A percentile compares a stretch with the other conserved stretches of the same genome.
phyloP scores from a whole-genome alignment of 1,284 basidiomycete species.

The Naganishia cerealis region DNA sequence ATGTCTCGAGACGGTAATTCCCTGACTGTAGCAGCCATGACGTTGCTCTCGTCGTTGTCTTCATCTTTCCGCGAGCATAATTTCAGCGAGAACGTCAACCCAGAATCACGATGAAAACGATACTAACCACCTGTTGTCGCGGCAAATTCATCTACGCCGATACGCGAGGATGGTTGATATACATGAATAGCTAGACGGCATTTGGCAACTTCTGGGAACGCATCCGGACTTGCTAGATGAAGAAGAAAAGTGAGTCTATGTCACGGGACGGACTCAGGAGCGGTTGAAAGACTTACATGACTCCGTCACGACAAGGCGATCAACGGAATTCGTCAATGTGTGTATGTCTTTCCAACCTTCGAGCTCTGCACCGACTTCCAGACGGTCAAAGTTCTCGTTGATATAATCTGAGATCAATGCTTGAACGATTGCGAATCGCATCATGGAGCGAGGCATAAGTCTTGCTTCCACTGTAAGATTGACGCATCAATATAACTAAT shows the following conservation, averaged over 20 bases:
- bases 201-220: conserved; percentile 34
- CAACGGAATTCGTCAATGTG: conserved; percentile 71
- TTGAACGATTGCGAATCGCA: conserved; percentile 70
- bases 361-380: conserved; percentile 38
- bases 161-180: conserved; percentile 72
- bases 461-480: conserved; percentile 73
- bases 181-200: conserved; percentile 73
- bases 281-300: conserved; percentile 49
- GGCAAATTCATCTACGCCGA: conserved; percentile 74
- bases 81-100: not conserved
- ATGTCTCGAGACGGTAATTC: conserved; percentile 77
- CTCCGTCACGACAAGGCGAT: conserved; percentile 74
- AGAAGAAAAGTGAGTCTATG: conserved; percentile 49
- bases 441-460: conserved; percentile 63
- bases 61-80: conserved; percentile 47
- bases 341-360: conserved; percentile 58
- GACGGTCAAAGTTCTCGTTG: conserved; percentile 60
- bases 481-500: conserved; percentile 25
- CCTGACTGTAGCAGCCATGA: conserved; percentile 80
- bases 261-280: not conserved
- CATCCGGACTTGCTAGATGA: conserved; percentile 33
- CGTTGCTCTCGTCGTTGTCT: conserved; percentile 68
- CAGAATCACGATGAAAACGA: not conserved
- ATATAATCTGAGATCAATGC: conserved; percentile 65
- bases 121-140: conserved; percentile 57